Conservation (phyloP, 1,139 yeast genomes). For the Pichia inconspicua region DNA sequence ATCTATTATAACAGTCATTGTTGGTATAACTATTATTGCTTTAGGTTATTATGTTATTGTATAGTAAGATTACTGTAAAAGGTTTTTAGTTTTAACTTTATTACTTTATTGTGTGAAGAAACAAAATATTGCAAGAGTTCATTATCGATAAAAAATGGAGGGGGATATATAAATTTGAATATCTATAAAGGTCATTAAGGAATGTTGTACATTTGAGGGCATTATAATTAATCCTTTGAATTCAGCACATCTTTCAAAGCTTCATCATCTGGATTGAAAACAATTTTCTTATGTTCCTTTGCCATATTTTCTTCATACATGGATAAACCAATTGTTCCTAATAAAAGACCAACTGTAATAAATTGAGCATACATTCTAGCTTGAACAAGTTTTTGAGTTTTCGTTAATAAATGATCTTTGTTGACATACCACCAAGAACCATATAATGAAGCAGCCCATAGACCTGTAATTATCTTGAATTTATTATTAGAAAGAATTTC, state of each 20-base stretch:
- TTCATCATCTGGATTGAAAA: conserved; percentile 27
- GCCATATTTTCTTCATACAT: conserved; percentile 51
- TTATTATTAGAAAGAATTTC: conserved; percentile 42
- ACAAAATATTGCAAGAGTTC: too few species aligned
- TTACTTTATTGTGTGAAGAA: not conserved
- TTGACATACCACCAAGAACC: conserved; percentile 77
- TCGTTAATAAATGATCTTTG: conserved; percentile 68
- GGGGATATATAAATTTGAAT: too few species aligned
- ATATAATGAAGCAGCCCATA: conserved; percentile 83
- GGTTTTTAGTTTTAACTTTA: not conserved
- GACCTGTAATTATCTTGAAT: conserved; percentile 65
- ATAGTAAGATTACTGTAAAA: not conserved
- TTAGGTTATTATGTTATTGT: conserved; percentile 32
- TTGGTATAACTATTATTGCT: conserved; percentile 58
- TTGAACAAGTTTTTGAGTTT: conserved; percentile 80
- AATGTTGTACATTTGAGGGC: not conserved
- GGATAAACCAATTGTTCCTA: conserved; percentile 57
- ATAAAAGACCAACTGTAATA: conserved; percentile 54
- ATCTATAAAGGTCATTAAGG: not conserved
- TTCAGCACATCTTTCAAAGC: conserved; percentile 35
- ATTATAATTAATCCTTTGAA: conserved; percentile 5
- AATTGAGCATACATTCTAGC: conserved; percentile 95
- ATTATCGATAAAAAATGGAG: too few species aligned
- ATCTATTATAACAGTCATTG: conserved; percentile 70
- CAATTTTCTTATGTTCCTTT: conserved; percentile 18